Evolutionary conservation across 1,284 basidiomycete species (phyloP), one percentile per base, ranked within the genome.

Genomic region (Malassezia brasiliensis): DNA sequence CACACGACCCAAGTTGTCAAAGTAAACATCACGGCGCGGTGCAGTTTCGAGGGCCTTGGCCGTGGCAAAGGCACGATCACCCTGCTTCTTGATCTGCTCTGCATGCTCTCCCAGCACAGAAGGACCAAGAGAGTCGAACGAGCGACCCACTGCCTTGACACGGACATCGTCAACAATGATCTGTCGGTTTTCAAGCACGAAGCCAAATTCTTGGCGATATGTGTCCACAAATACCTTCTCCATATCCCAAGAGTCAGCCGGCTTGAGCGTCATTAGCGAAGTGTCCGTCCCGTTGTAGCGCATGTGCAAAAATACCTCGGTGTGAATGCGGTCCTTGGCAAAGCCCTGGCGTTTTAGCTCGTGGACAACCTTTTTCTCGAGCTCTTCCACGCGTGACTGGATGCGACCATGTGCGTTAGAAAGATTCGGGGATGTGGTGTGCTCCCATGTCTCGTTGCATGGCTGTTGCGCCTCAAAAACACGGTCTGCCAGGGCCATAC

Each of bases 151-250:
- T 0, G 77, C 78, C 36, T 78, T 57, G 25, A 87, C 88, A 78
- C 93, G 89, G 76, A 96, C 79, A 77, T 96, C 90, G 74, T 94
- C 90, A 10, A 93, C 86, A 44, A 89, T 82, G 64, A 96, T 82
- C 65, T 72, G 59, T 47, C 86, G 86, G 40, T 81, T 83, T 57
- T 88, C 85, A 20, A 96, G 79, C 58, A 91, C 77, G 78, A 96
- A 96, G 1, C 91, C 93, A 69, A 96, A 98, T 75, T 77, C 75
- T 30, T 72, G 65, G 46, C 66, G 63, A 61, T 77, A 77, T 35
- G 64, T 63, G 2, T 67, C 53, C 6, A 76, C 83, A 79, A 96
- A 96, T 5, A 83, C 86, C 0, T 79, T 79, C 66, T 85, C 84
- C 73, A 86, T 90, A 71, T 90, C 86, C 65, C 85, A 83, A 5